Evolutionary conservation across 2,329 filamentous ascomycete genomes (phyloP), one percentile per base, ranked within the genome.

Genomic region (Plenodomus lindquistii): DNA sequence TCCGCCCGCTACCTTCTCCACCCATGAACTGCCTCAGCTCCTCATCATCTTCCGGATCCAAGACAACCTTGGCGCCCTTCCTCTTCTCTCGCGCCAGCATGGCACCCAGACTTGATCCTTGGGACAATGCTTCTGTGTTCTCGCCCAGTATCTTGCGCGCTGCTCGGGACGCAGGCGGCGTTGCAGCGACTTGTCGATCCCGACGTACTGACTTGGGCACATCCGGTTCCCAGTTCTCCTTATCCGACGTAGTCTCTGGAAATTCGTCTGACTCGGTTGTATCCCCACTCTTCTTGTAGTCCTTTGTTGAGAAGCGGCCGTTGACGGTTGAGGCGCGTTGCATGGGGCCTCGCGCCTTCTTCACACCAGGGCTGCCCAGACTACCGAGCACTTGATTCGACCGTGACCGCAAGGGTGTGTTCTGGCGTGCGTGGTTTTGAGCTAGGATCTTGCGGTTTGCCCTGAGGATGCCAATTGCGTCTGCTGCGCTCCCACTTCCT

Each of bases 171-270:
- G 69, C 65, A 46, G 66, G 52, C 54, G 72, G 43, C 73, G 62
- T 62, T 31, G 46, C 41, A 46, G 52, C 38, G 31, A 65, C 41
- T 4, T 63, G 50, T 4, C 59, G 53, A 34, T 56, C 40, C 8
- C 65, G 62, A 17, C 62, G 62, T 19, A 71, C 75, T 47, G 63
- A 56, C 42, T 57, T 59, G 13, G 59, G 50, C 42, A 66, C 57
- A 15, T 70, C 60, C n/a, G 81, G 81, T 35, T 81, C 73, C 83
- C 91, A 95, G 67, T 97, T 97, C 75, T 97, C 93, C 75, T 97
- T 97, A 70, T 97, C 93, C 1, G 91, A 96, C 63, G 96, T 92
- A 40, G 84, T 70, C 74, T 83, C 83, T 67, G 61, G 77, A 60
- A 71, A 77, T 71, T 77, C 74, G 19, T 80, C 75, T 31, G 73